Conservation (phyloP, 169 alveolate genomes). For the Cryptosporidium baileyi region DNA sequence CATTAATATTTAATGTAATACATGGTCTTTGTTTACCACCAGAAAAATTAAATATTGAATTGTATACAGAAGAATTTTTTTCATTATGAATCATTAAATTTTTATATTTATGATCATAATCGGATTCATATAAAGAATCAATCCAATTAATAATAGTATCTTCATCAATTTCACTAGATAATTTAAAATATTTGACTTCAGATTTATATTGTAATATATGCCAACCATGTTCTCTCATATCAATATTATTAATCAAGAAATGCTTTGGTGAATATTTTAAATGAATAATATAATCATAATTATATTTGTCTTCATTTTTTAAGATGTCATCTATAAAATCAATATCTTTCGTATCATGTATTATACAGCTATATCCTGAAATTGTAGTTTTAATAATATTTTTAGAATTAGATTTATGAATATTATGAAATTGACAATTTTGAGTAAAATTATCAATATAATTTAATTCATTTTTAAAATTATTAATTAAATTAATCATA, state of each 20-base stretch:
- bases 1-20: conserved; percentile 3
- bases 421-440: not conserved
- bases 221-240: conserved; percentile 28
- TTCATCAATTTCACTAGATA: not conserved
- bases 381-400: not conserved
- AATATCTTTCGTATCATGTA: conserved; percentile 21
- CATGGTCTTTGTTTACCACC: conserved; percentile 59
- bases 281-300: not conserved
- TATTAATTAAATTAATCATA: not conserved
- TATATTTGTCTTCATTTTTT: not conserved
- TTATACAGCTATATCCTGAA: conserved; percentile 32
- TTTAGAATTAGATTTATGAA: not conserved
- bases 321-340: not conserved
- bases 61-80: not conserved
- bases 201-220: conserved; percentile 37
- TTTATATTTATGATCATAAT: not conserved
- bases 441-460: not conserved
- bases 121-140: conserved; percentile 23
- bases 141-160: not conserved
- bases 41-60: not conserved
- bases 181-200: not conserved
- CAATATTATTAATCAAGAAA: not conserved
- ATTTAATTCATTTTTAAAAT: not conserved
- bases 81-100: not conserved
- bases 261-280: too few species aligned